Conservation (phyloP, 768 basidiomycete genomes). For the Mrakia hoshinonis region DNA sequence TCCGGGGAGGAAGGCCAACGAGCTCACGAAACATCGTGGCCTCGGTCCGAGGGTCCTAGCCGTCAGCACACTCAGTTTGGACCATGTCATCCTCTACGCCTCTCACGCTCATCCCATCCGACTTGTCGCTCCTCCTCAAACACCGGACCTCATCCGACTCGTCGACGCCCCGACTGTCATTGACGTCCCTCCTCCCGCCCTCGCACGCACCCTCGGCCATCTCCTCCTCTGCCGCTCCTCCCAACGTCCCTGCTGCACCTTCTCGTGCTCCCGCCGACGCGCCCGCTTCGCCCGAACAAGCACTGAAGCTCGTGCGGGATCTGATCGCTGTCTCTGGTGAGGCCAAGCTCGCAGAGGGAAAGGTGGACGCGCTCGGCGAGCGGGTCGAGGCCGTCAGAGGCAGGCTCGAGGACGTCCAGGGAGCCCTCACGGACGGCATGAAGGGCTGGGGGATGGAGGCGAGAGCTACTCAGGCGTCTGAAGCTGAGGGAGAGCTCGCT, state of each 20-base stretch:
- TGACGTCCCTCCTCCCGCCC: not conserved
- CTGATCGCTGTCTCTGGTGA: not conserved
- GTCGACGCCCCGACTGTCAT: not conserved
- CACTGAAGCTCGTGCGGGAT: not conserved
- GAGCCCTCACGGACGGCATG: not conserved
- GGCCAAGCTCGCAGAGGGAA: not conserved
- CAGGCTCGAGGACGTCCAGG: not conserved
- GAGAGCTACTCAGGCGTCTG: not conserved
- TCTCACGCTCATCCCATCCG: not conserved
- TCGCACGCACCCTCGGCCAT: not conserved
- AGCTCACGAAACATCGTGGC: no score
- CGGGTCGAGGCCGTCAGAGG: not conserved
- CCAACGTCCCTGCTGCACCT: no score
- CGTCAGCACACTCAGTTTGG: no score
- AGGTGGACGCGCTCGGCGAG: not conserved
- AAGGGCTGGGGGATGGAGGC: not conserved
- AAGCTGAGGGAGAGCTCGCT: not conserved
- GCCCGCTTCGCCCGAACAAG: not conserved
- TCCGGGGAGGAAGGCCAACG: no score
- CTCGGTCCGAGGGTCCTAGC: no score
- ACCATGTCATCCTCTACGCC: slow-evolving; percentile 2
- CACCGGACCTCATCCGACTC: not conserved
- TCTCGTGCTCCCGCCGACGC: not conserved
- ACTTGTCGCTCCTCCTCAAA: not conserved
- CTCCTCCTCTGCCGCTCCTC: not conserved